A percentile compares a stretch with the other conserved stretches of the same genome.
These are phyloP conservation scores for Penicillium psychrosexuale DNA, from an alignment of 2,329 filamentous ascomycete genomes.

Conservation along the genomic window DNA sequence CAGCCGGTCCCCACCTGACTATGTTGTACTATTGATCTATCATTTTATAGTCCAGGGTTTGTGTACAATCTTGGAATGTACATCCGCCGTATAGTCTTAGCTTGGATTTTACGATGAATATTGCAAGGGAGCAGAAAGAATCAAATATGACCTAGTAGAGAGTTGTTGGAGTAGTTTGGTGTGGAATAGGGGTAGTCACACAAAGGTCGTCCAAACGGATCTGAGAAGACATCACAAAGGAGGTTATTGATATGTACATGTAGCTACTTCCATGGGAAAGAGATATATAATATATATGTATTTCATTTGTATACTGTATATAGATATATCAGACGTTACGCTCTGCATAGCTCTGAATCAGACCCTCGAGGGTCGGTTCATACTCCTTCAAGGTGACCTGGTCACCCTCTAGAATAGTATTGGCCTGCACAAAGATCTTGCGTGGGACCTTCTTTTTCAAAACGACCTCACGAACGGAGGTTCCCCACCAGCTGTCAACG, in stretches of 20 bases:
- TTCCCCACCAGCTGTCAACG: constrained; percentile 82
- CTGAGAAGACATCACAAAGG: neutral
- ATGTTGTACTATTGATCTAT: neutral
- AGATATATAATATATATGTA: neutral
- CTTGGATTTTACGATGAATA: no score
- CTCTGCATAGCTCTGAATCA: constrained; percentile 80
- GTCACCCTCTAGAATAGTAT: constrained; percentile 69
- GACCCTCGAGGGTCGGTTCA: constrained; percentile 72
- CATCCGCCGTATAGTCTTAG: neutral
- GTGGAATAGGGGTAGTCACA: neutral
- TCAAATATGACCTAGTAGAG: no score
- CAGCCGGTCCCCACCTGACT: neutral
- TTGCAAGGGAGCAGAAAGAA: no score
- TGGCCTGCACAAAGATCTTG: constrained; percentile 86
- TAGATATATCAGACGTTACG: constrained; percentile 37
- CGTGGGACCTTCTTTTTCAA: constrained; percentile 59
- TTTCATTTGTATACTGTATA: neutral
- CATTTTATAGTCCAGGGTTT: neutral
- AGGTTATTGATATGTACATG: neutral
- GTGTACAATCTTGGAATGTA: neutral
- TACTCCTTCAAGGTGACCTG: constrained; percentile 80
- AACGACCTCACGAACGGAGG: constrained; percentile 66
- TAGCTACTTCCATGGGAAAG: neutral
- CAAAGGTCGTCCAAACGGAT: neutral
- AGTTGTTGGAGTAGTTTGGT: neutral